Base-by-base conservation (phyloP, 2,329 filamentous ascomycete species). In the Pseudogymnoascus destructans region DNA sequence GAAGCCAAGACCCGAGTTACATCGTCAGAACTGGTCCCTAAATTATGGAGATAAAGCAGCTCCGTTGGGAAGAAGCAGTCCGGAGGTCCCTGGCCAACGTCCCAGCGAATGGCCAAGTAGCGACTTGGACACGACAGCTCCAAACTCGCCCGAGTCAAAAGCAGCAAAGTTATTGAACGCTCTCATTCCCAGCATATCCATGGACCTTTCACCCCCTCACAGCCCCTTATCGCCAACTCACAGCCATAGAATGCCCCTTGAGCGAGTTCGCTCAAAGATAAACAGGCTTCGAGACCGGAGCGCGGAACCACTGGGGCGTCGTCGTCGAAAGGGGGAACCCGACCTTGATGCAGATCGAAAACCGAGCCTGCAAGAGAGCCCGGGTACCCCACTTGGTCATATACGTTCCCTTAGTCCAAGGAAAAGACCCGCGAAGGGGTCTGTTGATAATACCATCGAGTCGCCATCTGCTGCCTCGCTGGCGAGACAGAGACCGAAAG, bases 201-300 rank as follows among this genome's bases (percentile, higher is more conserved):
- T 80, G 62, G 83, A 86, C 59, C 68, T 86, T 7, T 87, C 85
- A 3, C 79, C 83, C 1, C 73, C 77, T 3, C 75, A 75, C 6
- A 89, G 84, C 1, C 74, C 75, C 2, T 89, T 86, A 5, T 85
- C 86, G 27, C 42, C 42, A 9, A 52, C 8, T 15, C 42, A 52
- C 23, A 73, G 74, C 0, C 78, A 83, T 57, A 85, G 81, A 58
- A 78, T 80, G 0, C 38, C 66, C n/a, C 66, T 75, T 10, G 72
- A 73, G 30, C 70, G 65, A 15, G 68, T 74, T 30, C 70, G 70
- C 10, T 70, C 65, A 66, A 73, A 67, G 68, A 71, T 67, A 65
- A 70, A 54, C 62, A 70, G 64, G 30, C 66, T 66, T 13, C 68
- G 70, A 19, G 66, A 70, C 11, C 63, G 64, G 46, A 64, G 49